Conservation (phyloP, 176 grass and related monocot genomes). For the Aechmea fasciata region DNA sequence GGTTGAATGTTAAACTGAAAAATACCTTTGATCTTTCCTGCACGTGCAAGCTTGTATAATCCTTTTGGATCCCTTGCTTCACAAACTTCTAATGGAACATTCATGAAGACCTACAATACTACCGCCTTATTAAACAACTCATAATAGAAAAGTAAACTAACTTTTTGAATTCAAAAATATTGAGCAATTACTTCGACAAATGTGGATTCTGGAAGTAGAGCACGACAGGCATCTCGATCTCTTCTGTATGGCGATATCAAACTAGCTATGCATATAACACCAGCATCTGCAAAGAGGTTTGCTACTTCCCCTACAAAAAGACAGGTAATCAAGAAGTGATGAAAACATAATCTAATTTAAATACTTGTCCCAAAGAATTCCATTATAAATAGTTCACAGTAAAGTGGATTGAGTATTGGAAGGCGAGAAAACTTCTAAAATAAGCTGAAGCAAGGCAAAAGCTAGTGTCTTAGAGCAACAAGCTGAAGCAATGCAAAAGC, state of each 20-base stretch:
- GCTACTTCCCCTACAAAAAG: slow-evolving; percentile 72
- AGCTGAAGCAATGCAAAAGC: not conserved
- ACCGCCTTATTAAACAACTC: not conserved
- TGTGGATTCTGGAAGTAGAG: slow-evolving; percentile 64
- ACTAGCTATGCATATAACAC: slow-evolving; percentile 73
- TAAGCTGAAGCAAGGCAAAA: not conserved
- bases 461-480: not conserved
- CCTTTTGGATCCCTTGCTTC: slow-evolving; percentile 96
- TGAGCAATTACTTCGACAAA: slow-evolving; percentile 72
- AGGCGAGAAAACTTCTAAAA: not conserved
- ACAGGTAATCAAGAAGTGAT: not conserved
- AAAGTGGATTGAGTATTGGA: not conserved
- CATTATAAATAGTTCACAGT: not conserved
- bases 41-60: slow-evolving; percentile 89
- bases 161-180: not conserved
- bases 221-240: slow-evolving; percentile 76
- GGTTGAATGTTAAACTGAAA: not conserved
- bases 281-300: slow-evolving; percentile 86
- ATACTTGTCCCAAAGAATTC: not conserved
- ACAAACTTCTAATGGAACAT: slow-evolving; percentile 86
- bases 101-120: slow-evolving; percentile 70
- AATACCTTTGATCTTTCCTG: slow-evolving; percentile 92
- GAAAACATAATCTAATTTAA: not conserved
- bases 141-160: not conserved
- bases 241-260: slow-evolving; percentile 65